Conservation (phyloP, 176 grass and related monocot species). For the Zoysia japonica region DNA sequence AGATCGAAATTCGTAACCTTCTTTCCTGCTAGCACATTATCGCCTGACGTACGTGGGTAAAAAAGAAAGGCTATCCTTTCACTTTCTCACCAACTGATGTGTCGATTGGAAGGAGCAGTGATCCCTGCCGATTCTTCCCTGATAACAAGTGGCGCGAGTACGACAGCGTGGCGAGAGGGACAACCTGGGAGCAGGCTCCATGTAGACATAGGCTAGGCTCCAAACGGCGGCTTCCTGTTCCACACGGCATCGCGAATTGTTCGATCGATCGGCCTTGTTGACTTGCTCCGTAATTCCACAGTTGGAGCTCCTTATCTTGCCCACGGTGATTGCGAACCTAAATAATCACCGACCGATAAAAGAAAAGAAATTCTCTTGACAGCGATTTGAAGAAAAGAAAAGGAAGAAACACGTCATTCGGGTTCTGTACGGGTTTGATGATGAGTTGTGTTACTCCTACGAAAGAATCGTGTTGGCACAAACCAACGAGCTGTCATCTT, state of each 20-base stretch:
- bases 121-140: not conserved
- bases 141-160: not conserved
- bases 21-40: not conserved
- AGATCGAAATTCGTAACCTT: not conserved
- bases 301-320: not conserved
- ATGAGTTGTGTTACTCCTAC: not conserved
- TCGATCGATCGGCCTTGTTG: not conserved
- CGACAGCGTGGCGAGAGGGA: not conserved
- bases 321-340: not conserved
- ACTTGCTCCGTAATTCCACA: not conserved
- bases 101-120: not conserved
- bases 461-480: not conserved
- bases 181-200: not conserved
- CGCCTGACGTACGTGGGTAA: not conserved
- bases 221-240: not conserved
- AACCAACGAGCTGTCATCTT: not conserved
- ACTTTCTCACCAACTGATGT: not conserved
- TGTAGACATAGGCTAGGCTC: not conserved
- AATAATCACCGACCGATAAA: not conserved
- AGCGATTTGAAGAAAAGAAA: not conserved
- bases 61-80: not conserved
- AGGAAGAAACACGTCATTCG: not conserved
- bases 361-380: not conserved
- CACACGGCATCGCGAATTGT: constrained; percentile 15
- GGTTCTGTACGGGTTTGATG: not conserved